Conservation (phyloP, 371 early-diverging fungal genomes). For the Chytridium lagenaria region DNA sequence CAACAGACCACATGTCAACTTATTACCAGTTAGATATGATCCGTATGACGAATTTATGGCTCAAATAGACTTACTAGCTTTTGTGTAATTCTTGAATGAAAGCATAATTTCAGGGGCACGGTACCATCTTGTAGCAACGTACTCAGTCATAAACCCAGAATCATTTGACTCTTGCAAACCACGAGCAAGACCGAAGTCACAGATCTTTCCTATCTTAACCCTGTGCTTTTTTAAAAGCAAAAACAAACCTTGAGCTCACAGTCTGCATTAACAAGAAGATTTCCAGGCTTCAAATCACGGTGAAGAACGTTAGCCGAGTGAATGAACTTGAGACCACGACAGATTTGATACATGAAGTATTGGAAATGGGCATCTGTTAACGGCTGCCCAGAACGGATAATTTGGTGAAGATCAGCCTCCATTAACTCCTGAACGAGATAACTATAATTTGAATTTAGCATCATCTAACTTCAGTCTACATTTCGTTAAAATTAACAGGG, state of each 20-base stretch:
- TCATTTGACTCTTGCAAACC: constrained; percentile 78
- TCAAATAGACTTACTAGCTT: constrained; percentile 60
- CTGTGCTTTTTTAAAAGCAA: not conserved
- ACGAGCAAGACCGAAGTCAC: constrained; percentile 67
- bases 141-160: constrained; percentile 70
- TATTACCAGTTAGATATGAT: constrained; percentile 46
- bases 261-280: constrained; percentile 96
- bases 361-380: constrained; percentile 97
- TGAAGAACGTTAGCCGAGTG: constrained; percentile 99
- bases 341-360: constrained; percentile 97
- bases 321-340: constrained; percentile 96
- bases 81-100: constrained; percentile 62
- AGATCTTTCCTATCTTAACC: constrained; percentile 42
- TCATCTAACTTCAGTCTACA: constrained; percentile 39
- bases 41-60: constrained; percentile 18
- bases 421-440: constrained; percentile 74
- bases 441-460: constrained; percentile 23
- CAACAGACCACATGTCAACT: constrained; percentile 99
- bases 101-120: constrained; percentile 77
- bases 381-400: constrained; percentile 95
- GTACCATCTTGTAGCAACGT: constrained; percentile 81
- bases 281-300: constrained; percentile 97
- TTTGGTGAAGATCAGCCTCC: constrained; percentile 99
- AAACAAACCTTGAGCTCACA: constrained; percentile 86
- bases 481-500: constrained; percentile 54